Conservation (phyloP, 1,284 basidiomycete species). For the Moesziomyces antarcticus region DNA sequence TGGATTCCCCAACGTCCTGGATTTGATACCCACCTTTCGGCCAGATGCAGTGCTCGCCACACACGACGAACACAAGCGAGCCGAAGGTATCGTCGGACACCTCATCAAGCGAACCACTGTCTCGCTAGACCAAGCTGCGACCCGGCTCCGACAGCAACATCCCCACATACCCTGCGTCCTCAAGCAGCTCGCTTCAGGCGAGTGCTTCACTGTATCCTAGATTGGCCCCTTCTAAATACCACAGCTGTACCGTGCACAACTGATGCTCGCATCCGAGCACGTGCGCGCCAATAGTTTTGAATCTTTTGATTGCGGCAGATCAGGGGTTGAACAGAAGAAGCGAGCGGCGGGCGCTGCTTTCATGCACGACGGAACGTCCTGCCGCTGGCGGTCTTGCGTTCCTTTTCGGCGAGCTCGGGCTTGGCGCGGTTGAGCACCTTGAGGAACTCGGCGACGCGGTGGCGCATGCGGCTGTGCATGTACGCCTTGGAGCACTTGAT, state of each 20-base stretch:
- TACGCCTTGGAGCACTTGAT: constrained; percentile 99
- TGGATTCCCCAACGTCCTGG: constrained; percentile 34
- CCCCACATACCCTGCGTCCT: constrained; percentile 1
- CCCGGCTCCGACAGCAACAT: background rate
- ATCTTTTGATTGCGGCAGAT: background rate
- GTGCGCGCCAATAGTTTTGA: background rate
- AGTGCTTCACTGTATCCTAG: constrained; percentile 11
- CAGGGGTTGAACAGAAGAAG: too few species aligned
- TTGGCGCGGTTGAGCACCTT: constrained; percentile 99
- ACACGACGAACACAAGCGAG: constrained; percentile 43
- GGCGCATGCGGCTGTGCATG: constrained; percentile 97
- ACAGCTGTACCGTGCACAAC: background rate
- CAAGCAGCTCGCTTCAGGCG: constrained; percentile 15
- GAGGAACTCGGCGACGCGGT: constrained; percentile 94
- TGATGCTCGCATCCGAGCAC: background rate
- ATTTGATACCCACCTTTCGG: constrained; percentile 15
- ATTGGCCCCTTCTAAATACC: background rate
- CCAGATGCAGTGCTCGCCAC: constrained; percentile 30
- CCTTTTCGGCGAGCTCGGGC: constrained; percentile 82
- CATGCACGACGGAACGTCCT: constrained; percentile 61
- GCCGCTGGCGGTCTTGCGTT: constrained; percentile 86
- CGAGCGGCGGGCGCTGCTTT: background rate
- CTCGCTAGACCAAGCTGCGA: constrained; percentile 2
- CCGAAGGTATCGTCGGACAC: constrained; percentile 30
- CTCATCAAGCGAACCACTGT: constrained; percentile 15